phyloP scores from a whole-genome alignment of 2,329 filamentous ascomycete species.

The Hymenoscyphus repandus region DNA sequence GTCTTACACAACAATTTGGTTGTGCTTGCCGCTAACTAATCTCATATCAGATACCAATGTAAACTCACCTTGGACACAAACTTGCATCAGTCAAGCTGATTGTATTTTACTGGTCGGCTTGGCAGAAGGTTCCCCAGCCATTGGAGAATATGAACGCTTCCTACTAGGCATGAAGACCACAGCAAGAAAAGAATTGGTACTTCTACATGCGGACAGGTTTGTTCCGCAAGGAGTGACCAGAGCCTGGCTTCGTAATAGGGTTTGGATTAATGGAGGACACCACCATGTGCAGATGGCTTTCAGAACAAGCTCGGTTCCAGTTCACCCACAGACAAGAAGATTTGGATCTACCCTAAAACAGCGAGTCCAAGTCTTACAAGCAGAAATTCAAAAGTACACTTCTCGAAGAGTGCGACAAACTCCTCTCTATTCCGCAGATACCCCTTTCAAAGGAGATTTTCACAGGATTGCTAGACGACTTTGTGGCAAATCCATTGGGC shows the following conservation, averaged over 20 bases:
- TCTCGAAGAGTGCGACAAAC: slow-evolving; percentile 85
- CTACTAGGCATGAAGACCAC: slow-evolving; percentile 96
- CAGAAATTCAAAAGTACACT: slow-evolving; percentile 97
- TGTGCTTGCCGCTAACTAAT: background rate
- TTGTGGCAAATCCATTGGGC: slow-evolving; percentile 88
- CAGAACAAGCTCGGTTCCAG: slow-evolving; percentile 67
- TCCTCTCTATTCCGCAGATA: slow-evolving; percentile 84
- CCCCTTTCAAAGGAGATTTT: slow-evolving; percentile 93
- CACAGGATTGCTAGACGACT: slow-evolving; percentile 84
- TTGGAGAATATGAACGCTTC: slow-evolving; percentile 96
- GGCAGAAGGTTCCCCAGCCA: slow-evolving; percentile 81
- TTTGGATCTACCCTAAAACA: slow-evolving; percentile 86
- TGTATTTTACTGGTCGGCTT: slow-evolving; percentile 90
- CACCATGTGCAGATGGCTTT: slow-evolving; percentile 97
- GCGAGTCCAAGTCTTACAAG: slow-evolving; percentile 87
- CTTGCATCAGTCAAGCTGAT: slow-evolving; percentile 94
- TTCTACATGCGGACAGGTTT: slow-evolving; percentile 85
- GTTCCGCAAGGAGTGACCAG: slow-evolving; percentile 79
- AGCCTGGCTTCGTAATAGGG: slow-evolving; percentile 83
- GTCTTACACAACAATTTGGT: background rate
- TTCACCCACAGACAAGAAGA: slow-evolving; percentile 68
- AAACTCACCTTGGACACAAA: slow-evolving; percentile 97
- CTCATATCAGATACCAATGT: slow-evolving; percentile 73
- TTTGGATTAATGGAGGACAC: slow-evolving; percentile 98
- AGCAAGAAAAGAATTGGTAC: slow-evolving; percentile 83